Evolutionary conservation across 2,329 filamentous ascomycete species (phyloP).

Genomic region (Colletotrichum tropicicola): DNA sequence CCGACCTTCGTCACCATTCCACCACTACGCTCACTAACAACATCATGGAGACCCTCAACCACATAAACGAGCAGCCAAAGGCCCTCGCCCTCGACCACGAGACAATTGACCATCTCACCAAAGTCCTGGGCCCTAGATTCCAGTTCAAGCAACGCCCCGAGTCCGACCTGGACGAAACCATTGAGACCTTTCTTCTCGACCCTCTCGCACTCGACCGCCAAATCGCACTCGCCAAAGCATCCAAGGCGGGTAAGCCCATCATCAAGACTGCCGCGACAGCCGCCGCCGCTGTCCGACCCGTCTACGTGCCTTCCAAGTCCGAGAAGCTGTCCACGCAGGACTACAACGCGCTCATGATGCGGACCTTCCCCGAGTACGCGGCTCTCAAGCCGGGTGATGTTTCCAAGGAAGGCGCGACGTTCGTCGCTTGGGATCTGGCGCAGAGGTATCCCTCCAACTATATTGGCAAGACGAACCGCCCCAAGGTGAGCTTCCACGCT

Average conservation of each 20-base stretch:
- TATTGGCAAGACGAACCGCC: slow-evolving; percentile 62
- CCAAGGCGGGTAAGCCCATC: not conserved
- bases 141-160: not conserved
- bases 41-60: too few relatives aligned
- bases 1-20: too few relatives aligned
- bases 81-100: not conserved
- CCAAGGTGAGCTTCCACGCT: slow-evolving; percentile 46
- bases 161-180: not conserved
- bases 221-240: slow-evolving; percentile 6
- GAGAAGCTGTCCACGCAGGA: slow-evolving; percentile 8
- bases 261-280: not conserved
- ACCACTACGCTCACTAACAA: too few relatives aligned
- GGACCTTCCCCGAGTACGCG: slow-evolving; percentile 21
- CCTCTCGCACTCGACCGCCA: slow-evolving; percentile 12
- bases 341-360: slow-evolving; percentile 6
- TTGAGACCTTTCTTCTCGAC: slow-evolving; percentile 1
- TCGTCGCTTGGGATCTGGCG: slow-evolving; percentile 64
- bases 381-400: slow-evolving; percentile 18
- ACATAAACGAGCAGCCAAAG: too few relatives aligned
- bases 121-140: not conserved
- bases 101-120: not conserved
- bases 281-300: not conserved
- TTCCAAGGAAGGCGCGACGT: slow-evolving; percentile 41
- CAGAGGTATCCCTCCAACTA: slow-evolving; percentile 67
- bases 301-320: slow-evolving; percentile 13